phyloP scores from a whole-genome alignment of 305 asterid genomes.

The Ajuga reptans region DNA sequence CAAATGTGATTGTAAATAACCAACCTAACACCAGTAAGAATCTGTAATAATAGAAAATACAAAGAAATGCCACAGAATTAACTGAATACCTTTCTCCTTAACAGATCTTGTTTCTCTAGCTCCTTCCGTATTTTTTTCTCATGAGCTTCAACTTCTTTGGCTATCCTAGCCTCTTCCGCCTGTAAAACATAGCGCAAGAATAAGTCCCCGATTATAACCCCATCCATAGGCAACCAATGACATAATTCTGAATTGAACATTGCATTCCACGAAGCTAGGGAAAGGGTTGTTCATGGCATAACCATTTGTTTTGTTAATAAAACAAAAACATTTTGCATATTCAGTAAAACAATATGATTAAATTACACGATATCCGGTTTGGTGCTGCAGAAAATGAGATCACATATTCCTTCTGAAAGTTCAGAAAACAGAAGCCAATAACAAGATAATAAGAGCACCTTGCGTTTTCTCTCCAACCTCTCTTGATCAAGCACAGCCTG shows the following conservation, averaged over 20 bases:
- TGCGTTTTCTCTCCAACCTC: constrained; percentile 73
- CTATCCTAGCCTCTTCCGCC: constrained; percentile 78
- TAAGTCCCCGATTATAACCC: background rate
- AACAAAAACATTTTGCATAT: background rate
- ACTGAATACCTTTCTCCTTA: constrained; percentile 60
- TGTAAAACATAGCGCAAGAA: constrained; percentile 27
- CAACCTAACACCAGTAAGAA: background rate
- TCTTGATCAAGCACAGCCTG: constrained; percentile 47
- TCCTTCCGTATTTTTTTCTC: constrained; percentile 84
- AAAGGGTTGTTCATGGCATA: background rate
- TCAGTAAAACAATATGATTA: background rate
- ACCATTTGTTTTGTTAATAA: background rate
- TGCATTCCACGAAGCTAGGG: background rate
- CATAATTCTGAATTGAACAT: constrained; percentile 5
- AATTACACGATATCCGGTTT: background rate
- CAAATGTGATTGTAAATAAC: background rate
- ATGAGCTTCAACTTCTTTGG: constrained; percentile 79
- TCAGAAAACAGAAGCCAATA: background rate
- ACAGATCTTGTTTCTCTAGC: constrained; percentile 75
- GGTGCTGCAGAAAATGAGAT: background rate
- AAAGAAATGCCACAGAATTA: constrained; percentile 2
- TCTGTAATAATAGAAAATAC: background rate
- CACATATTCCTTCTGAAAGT: background rate
- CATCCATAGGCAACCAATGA: constrained; percentile 11
- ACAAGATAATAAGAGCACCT: constrained; percentile 40